Evolutionary conservation across 225 moss, liverwort and hornwort genomes (phyloP).

Genomic region (Physcomitrium patens): DNA sequence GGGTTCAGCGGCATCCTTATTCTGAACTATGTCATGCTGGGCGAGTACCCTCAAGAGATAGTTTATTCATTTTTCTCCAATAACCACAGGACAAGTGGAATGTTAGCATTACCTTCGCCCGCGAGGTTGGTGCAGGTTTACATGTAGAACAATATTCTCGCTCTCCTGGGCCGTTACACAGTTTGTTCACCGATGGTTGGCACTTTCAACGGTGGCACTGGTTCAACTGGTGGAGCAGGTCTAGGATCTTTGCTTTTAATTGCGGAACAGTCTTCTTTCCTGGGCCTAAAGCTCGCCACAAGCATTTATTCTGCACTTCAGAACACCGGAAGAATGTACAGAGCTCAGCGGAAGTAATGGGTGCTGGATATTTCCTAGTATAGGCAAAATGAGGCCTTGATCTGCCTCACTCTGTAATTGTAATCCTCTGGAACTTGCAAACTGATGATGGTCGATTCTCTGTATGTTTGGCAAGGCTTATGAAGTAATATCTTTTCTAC

Average conservation of each 20-base stretch:
- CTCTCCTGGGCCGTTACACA: constrained; percentile 25
- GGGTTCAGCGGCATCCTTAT: constrained; percentile 21
- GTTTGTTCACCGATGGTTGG: constrained; percentile 26
- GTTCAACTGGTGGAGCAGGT: constrained; percentile 29
- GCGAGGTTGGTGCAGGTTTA: constrained; percentile 16
- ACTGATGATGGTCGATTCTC: constrained; percentile 20
- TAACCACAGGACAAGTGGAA: constrained; percentile 24
- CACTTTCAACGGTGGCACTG: constrained; percentile 6
- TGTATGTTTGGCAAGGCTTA: background rate
- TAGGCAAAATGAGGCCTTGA: constrained; percentile 7
- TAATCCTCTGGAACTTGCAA: constrained; percentile 26
- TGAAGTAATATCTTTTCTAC: too few relatives aligned
- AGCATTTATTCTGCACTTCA: constrained; percentile 25
- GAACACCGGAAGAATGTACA: constrained; percentile 15
- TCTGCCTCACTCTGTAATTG: constrained; percentile 27
- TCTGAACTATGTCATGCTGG: constrained; percentile 12
- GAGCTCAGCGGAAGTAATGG: background rate
- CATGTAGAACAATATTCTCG: constrained; percentile 15
- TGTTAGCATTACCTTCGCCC: constrained; percentile 4
- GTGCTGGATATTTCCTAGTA: constrained; percentile 8
- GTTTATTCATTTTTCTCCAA: constrained; percentile 22
- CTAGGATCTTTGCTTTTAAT: constrained; percentile 19
- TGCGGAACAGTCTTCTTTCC: background rate
- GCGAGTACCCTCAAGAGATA: constrained; percentile 4
- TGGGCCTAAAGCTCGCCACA: background rate